A percentile compares a stretch with the other conserved stretches of the same genome.
Evolutionary conservation across 1,284 basidiomycete genomes (phyloP).

Genomic region (Sporisorium iseilematis-ciliati): DNA sequence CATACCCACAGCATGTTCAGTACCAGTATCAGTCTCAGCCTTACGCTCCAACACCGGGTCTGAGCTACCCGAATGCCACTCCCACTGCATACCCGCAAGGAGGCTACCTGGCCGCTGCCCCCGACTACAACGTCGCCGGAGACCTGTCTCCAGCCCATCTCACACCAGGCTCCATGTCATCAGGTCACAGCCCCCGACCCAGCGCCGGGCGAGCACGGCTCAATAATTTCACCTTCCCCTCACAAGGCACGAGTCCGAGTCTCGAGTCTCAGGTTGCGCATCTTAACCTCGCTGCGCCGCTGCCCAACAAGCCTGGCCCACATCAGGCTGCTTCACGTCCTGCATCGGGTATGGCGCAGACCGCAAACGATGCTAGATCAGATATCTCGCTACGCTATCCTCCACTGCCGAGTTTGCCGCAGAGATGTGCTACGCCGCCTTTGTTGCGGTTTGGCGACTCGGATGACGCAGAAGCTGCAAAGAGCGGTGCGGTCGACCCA

Average conservation of each 20-base stretch:
- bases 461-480: background rate
- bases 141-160: slow-evolving; percentile 15
- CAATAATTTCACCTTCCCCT: slow-evolving; percentile 22
- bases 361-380: slow-evolving; percentile 3
- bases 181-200: slow-evolving; percentile 27
- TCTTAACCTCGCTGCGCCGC: slow-evolving; percentile 7
- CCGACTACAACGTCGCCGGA: background rate
- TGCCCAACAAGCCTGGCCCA: slow-evolving; percentile 6
- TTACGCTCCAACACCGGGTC: slow-evolving; percentile 1
- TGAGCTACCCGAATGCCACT: background rate
- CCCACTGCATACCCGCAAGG: slow-evolving; percentile 11
- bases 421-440: slow-evolving; percentile 19
- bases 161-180: slow-evolving; percentile 15
- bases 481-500: background rate
- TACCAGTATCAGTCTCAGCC: slow-evolving; percentile 3
- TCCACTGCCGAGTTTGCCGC: slow-evolving; percentile 20
- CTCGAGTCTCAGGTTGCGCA: slow-evolving; percentile 29
- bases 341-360: background rate
- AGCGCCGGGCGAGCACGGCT: slow-evolving; percentile 21
- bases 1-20: slow-evolving; percentile 11
- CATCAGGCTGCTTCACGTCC: background rate
- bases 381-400: slow-evolving; percentile 45
- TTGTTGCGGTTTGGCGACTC: background rate
- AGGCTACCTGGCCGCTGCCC: slow-evolving; percentile 1
- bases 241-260: slow-evolving; percentile 12